Evolutionary conservation across 1,284 basidiomycete species (phyloP), one percentile per base, ranked within the genome.

Genomic region (Wolfiporia cocos): DNA sequence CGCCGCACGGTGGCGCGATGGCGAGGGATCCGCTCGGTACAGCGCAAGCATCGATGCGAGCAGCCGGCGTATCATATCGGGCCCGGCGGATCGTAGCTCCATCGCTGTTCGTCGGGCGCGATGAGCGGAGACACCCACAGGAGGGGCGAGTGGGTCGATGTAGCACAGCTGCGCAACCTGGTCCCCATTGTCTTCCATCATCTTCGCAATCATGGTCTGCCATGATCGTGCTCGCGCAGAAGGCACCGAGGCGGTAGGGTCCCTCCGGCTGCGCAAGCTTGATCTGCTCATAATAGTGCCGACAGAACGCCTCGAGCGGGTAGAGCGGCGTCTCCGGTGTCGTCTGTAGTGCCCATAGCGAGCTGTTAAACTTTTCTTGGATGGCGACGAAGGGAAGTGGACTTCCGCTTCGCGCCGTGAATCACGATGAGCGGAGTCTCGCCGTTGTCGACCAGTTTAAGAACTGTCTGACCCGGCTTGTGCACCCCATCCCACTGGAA

Each of bases 331-430:
- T 38, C 21, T 38, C 37, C 9, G 37, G 23, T 20, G 37, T 38
- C 5, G 37, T 22, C 24, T 38, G 37, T 19, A 38, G 17, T 4
- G 24, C 37, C 37, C 37, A 38, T 7, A 38, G 37, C 11, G 37
- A 29, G 2, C 23, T 24, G 5, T 22, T 38, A 19, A 38, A 38
- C 15, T n/a, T 38, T 18, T 38, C 21, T 18, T 38, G 37, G 12
- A 38, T 9, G 14, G 37, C 17, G 10, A 38, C 18, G 15, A 38
- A 38, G 4, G 37, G 4, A 4, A 38, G 10, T 10, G 24, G 9
- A 18, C 23, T 38, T 4, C 37, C 37, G 26, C 15, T 38, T n/a
- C 19, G 23, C 37, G 7, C 37, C 37, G 15, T 38, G 37, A 18
- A 38, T 14, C 4, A 38, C 7, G 3, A 38, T 38, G 4, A 38